These are phyloP conservation scores for Tetrahymena malaccensis DNA, from an alignment of 73 alveolate species.

Conservation along the genomic window DNA sequence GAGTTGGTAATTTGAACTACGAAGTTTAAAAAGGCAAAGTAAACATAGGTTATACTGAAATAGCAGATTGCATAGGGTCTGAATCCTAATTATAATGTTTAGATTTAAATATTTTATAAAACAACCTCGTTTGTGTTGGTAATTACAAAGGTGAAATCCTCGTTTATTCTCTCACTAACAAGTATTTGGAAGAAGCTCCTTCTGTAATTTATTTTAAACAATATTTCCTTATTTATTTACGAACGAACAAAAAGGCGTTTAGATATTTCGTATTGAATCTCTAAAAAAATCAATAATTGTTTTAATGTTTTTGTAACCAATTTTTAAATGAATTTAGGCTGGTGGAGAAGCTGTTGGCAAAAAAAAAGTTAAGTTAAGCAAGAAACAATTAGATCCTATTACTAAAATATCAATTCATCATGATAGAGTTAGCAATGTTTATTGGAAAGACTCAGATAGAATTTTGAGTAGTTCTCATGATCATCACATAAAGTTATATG, in stretches of 20 bases:
- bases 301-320: neutral
- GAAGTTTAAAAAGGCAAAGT: neutral
- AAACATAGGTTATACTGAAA: neutral
- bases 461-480: neutral
- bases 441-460: neutral
- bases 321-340: neutral
- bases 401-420: neutral
- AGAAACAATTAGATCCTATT: neutral
- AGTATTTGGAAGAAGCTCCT: neutral
- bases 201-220: neutral
- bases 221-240: no score
- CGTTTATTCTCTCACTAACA: neutral
- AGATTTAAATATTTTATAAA: neutral
- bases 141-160: neutral
- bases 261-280: no score
- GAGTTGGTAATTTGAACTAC: neutral
- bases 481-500: neutral
- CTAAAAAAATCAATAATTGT: no score
- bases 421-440: neutral
- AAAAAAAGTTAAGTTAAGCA: neutral
- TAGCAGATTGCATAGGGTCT: neutral
- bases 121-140: neutral
- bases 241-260: no score
- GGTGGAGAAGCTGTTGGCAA: neutral
- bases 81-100: neutral